phyloP scores from a whole-genome alignment of 1,139 yeast genomes.

The Blastobotrys malaysiensis region DNA sequence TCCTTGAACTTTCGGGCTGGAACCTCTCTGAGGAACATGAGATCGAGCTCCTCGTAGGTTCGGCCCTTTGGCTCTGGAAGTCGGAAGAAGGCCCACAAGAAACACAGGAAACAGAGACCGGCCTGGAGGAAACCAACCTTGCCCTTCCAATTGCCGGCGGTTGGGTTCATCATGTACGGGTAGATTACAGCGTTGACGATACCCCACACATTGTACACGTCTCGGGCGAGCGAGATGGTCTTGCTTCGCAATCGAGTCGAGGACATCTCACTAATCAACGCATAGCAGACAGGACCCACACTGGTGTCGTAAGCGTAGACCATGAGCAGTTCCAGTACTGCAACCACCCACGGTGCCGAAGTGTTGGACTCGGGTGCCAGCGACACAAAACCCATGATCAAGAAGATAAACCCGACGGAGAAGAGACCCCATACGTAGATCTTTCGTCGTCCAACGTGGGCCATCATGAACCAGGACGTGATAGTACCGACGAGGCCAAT shows the following conservation, averaged over 20 bases:
- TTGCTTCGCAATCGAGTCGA: slow-evolving; percentile 50
- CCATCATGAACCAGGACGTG: slow-evolving; percentile 46
- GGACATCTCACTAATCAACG: slow-evolving; percentile 52
- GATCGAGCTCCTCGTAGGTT: slow-evolving; percentile 54
- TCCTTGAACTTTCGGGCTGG: slow-evolving; percentile 13
- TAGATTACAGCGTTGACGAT: slow-evolving; percentile 41
- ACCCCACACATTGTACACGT: slow-evolving; percentile 35
- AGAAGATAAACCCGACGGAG: slow-evolving; percentile 34
- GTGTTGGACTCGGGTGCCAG: slow-evolving; percentile 9
- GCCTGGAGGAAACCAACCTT: slow-evolving; percentile 55
- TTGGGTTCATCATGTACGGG: slow-evolving; percentile 54
- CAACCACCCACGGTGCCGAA: slow-evolving; percentile 12
- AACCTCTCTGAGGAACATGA: slow-evolving; percentile 23
- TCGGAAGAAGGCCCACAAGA: slow-evolving; percentile 44
- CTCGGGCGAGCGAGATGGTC: slow-evolving; percentile 50
- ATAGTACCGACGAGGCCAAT: slow-evolving; percentile 49
- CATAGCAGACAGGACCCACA: slow-evolving; percentile 53
- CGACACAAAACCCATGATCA: slow-evolving; percentile 25
- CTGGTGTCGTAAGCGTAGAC: slow-evolving; percentile 42
- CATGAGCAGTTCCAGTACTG: slow-evolving; percentile 16
- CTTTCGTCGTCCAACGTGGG: slow-evolving; percentile 44
- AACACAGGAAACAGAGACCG: slow-evolving; percentile 39
- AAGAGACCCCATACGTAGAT: slow-evolving; percentile 43
- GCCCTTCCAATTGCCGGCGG: slow-evolving; percentile 52
- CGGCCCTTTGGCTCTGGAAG: slow-evolving; percentile 55